Conservation (phyloP, 257 asterid genomes). For the Solanum stenotomum region DNA sequence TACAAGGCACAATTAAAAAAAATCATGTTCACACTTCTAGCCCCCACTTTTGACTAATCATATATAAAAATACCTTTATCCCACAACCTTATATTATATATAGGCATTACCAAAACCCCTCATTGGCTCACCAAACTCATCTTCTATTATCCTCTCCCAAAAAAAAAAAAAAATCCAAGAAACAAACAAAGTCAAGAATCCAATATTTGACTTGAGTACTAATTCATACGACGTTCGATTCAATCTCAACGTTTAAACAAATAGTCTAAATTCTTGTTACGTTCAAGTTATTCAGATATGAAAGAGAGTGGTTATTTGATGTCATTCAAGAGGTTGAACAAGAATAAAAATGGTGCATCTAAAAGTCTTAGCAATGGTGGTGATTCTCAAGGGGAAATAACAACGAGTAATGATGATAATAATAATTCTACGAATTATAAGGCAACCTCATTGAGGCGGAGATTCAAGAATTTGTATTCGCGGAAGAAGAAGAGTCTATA, state of each 20-base stretch:
- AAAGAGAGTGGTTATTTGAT: constrained; percentile 33
- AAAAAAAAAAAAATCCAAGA: neutral
- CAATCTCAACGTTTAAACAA: neutral
- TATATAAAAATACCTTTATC: neutral
- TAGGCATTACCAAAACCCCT: neutral
- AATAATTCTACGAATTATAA: too few relatives aligned
- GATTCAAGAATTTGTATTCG: constrained; percentile 16
- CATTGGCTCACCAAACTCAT: neutral
- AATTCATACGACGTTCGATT: neutral
- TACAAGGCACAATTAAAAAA: neutral
- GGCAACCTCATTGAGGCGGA: constrained; percentile 32
- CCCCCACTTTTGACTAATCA: neutral
- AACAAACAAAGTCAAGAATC: neutral
- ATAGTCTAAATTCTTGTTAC: neutral
- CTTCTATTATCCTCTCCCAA: neutral
- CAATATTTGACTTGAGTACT: neutral
- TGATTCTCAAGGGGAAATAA: neutral
- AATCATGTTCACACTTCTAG: neutral
- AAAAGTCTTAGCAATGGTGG: too few relatives aligned
- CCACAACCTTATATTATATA: neutral
- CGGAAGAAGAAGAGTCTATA: constrained; percentile 27
- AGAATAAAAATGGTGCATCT: constrained; percentile 10
- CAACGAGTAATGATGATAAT: neutral
- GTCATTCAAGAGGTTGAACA: constrained; percentile 42
- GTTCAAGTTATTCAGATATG: constrained; percentile 13